Evolutionary conservation across 2,329 filamentous ascomycete species (phyloP).

Genomic region (Xylariaceae sp.): DNA sequence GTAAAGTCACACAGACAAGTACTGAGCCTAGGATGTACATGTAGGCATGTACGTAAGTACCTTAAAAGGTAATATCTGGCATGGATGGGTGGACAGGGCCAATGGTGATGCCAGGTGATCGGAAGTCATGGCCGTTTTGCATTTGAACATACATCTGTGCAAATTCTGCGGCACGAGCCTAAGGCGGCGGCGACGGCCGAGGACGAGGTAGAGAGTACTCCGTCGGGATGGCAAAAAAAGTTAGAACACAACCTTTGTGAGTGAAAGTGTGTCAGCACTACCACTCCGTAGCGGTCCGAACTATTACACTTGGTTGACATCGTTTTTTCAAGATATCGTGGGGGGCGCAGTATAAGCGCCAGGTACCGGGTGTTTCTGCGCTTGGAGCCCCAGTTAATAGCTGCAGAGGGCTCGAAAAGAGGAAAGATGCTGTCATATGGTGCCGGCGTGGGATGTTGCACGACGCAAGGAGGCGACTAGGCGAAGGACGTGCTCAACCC

Average conservation of each 20-base stretch:
- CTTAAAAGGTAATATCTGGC: too few species aligned
- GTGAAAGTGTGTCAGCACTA: neutral
- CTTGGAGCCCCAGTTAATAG: conserved; percentile 14
- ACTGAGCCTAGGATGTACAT: neutral
- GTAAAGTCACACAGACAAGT: too few species aligned
- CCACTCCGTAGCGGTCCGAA: neutral
- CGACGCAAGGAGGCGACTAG: conserved; percentile 7
- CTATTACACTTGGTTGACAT: neutral
- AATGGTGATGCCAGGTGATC: too few species aligned
- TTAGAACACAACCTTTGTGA: neutral
- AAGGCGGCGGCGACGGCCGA: too few species aligned
- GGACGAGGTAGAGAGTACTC: too few species aligned
- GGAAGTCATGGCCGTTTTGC: too few species aligned
- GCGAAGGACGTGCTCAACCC: neutral
- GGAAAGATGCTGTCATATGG: conserved; percentile 19
- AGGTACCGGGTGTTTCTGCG: too few species aligned
- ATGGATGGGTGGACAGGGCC: too few species aligned
- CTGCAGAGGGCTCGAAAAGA: conserved; percentile 18
- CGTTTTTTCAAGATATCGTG: neutral
- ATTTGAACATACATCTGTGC: too few species aligned
- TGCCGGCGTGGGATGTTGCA: conserved; percentile 18
- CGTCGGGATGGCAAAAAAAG: neutral
- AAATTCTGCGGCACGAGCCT: too few species aligned
- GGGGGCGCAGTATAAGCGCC: too few species aligned
- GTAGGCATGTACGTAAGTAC: neutral